A percentile compares a stretch with the other conserved stretches of the same genome.
phyloP scores from a whole-genome alignment of 768 basidiomycete genomes.

The Fomitopsis serialis region DNA sequence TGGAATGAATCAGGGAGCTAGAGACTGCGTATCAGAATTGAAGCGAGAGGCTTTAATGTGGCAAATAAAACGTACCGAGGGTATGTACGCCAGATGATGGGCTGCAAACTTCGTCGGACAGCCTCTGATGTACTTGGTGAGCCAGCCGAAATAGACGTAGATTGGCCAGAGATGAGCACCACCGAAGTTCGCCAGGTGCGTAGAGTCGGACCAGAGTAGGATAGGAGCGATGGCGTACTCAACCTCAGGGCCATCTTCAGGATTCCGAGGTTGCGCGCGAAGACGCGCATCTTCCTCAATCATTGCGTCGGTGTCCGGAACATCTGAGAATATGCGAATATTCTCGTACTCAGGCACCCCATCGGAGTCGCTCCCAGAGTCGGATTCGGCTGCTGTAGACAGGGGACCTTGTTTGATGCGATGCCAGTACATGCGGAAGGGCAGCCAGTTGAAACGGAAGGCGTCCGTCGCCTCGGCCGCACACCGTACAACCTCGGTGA shows the following conservation, averaged over 20 bases:
- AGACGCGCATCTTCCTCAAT: constrained; percentile 9
- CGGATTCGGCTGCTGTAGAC: too few relatives aligned
- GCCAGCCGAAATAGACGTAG: constrained; percentile 34
- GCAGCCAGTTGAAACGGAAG: not conserved
- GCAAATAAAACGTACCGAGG: constrained; percentile 23
- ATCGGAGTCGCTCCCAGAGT: not conserved
- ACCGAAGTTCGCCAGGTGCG: constrained; percentile 23
- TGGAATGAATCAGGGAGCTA: constrained; percentile 31
- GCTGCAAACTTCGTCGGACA: too few relatives aligned
- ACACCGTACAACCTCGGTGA: constrained; percentile 8
- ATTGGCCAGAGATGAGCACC: constrained; percentile 31
- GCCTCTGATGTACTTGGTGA: constrained; percentile 34
- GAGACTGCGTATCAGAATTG: too few relatives aligned
- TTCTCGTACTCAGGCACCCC: not conserved
- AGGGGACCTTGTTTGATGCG: not conserved
- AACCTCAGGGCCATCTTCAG: not conserved
- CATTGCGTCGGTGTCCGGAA: constrained; percentile 10
- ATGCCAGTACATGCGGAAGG: constrained; percentile 5
- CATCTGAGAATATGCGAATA: constrained; percentile 12
- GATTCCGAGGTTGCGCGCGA: constrained; percentile 1
- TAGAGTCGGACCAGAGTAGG: constrained; percentile 22
- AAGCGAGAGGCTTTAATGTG: too few relatives aligned
- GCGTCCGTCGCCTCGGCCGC: constrained; percentile 1
- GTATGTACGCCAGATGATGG: constrained; percentile 47
- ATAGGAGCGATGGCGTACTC: constrained; percentile 9